Evolutionary conservation across 2,329 filamentous ascomycete genomes (phyloP).

Genomic region (Hypomyces perniciosus): DNA sequence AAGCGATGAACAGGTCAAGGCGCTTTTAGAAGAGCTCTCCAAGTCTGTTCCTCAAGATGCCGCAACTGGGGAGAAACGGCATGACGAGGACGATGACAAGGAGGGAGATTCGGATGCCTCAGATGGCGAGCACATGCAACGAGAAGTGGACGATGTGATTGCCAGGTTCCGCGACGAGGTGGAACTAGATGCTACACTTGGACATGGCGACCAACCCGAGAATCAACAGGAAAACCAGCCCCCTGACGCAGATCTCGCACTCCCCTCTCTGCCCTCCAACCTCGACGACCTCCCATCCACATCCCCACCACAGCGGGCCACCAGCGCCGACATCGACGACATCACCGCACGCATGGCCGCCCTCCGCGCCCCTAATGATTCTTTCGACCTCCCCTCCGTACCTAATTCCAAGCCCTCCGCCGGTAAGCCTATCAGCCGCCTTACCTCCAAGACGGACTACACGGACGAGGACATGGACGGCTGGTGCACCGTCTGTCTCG

Average conservation of each 20-base stretch:
- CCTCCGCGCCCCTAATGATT: constrained; percentile 35
- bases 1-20: constrained; percentile 29
- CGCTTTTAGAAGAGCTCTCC: constrained; percentile 33
- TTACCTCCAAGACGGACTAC: constrained; percentile 38
- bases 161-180: constrained; percentile 41
- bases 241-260: constrained; percentile 25
- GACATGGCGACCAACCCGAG: neutral
- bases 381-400: constrained; percentile 42
- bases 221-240: constrained; percentile 5
- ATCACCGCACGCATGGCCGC: constrained; percentile 49
- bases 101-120: constrained; percentile 36
- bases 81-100: constrained; percentile 5
- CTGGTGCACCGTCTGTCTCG: constrained; percentile 80
- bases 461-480: constrained; percentile 66
- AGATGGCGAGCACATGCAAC: constrained; percentile 44
- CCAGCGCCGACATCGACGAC: constrained; percentile 31
- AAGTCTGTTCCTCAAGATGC: constrained; percentile 25
- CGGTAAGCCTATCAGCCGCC: constrained; percentile 31
- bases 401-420: constrained; percentile 42
- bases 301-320: constrained; percentile 15
- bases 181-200: constrained; percentile 27
- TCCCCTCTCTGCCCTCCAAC: constrained; percentile 42
- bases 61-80: neutral
- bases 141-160: constrained; percentile 40
- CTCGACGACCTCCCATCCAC: constrained; percentile 31